These are phyloP conservation scores for Bromus sterilis DNA, from an alignment of 176 grass and related monocot genomes.

Conservation along the genomic window DNA sequence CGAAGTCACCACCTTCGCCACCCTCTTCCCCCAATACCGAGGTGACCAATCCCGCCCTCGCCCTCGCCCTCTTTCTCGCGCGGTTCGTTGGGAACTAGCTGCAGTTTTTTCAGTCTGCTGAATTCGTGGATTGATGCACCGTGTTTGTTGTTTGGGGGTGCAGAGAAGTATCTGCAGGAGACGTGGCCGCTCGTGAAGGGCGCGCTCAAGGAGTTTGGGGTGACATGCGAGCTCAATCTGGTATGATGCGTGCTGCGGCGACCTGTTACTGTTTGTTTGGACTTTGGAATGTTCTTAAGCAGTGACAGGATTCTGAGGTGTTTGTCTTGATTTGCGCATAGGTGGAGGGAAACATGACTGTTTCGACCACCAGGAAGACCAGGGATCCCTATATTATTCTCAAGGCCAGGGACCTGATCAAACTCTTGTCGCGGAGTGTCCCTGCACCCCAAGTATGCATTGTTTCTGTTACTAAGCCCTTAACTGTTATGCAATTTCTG, in stretches of 20 bases:
- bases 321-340: conserved; percentile 18
- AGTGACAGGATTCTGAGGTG: background rate
- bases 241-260: conserved; percentile 36
- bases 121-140: background rate
- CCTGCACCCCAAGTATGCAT: conserved; percentile 75
- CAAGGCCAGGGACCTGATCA: conserved; percentile 89
- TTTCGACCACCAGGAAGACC: conserved; percentile 85
- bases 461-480: background rate
- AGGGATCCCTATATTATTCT: conserved; percentile 84
- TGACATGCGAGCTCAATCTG: conserved; percentile 94
- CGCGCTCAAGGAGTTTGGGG: conserved; percentile 63
- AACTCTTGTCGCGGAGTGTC: conserved; percentile 82
- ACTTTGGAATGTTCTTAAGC: background rate
- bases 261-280: background rate
- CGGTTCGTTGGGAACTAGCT: background rate
- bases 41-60: conserved; percentile 16
- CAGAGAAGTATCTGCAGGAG: conserved; percentile 97
- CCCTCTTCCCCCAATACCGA: conserved; percentile 89
- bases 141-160: background rate
- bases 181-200: conserved; percentile 79
- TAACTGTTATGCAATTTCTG: background rate
- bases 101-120: background rate
- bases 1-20: conserved; percentile 96
- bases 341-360: conserved; percentile 97
- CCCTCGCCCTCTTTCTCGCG: background rate